These are phyloP conservation scores for Podospora pseudocomata DNA, from an alignment of 495 filamentous ascomycete species.

Conservation along the genomic window DNA sequence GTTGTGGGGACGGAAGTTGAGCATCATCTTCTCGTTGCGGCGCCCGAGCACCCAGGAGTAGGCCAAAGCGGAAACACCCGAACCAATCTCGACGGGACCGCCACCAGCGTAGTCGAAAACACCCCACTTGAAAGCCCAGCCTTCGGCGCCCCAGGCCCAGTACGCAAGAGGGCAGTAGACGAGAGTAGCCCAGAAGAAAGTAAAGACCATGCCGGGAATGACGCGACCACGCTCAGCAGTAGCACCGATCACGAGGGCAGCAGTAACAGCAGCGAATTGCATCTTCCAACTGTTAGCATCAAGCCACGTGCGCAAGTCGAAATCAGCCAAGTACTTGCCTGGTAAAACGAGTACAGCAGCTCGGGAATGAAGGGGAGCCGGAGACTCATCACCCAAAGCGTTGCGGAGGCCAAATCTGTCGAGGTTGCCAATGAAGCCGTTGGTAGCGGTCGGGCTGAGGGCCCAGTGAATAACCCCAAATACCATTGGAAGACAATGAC, in stretches of 20 bases:
- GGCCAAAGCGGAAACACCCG: constrained; percentile 85
- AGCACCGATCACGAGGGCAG: constrained; percentile 86
- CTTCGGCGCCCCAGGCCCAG: constrained; percentile 94
- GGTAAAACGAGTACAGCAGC: constrained; percentile 86
- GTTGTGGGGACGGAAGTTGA: constrained; percentile 95
- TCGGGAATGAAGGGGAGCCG: constrained; percentile 81
- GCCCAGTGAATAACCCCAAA: constrained; percentile 97
- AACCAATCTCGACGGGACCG: constrained; percentile 95
- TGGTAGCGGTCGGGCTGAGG: constrained; percentile 80
- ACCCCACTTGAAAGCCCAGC: constrained; percentile 89
- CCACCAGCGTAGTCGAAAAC: constrained; percentile 96
- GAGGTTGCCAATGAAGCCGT: constrained; percentile 79
- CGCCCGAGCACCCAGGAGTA: constrained; percentile 95
- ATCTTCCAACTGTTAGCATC: constrained; percentile 52
- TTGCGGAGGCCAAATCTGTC: constrained; percentile 80
- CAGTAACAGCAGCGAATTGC: constrained; percentile 93
- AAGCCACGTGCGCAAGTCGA: not conserved
- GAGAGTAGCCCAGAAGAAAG: constrained; percentile 92
- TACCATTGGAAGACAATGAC: constrained; percentile 97
- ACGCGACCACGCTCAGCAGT: constrained; percentile 92
- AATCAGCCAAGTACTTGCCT: constrained; percentile 42
- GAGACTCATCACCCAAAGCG: constrained; percentile 74
- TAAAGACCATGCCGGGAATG: constrained; percentile 91
- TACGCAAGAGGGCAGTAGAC: constrained; percentile 96
- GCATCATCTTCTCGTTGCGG: constrained; percentile 98